Percentiles rank a stretch among this genome's conserved stretches.
phyloP scores from a whole-genome alignment of 140 eudicot genomes.

The Senecio squalidus region DNA sequence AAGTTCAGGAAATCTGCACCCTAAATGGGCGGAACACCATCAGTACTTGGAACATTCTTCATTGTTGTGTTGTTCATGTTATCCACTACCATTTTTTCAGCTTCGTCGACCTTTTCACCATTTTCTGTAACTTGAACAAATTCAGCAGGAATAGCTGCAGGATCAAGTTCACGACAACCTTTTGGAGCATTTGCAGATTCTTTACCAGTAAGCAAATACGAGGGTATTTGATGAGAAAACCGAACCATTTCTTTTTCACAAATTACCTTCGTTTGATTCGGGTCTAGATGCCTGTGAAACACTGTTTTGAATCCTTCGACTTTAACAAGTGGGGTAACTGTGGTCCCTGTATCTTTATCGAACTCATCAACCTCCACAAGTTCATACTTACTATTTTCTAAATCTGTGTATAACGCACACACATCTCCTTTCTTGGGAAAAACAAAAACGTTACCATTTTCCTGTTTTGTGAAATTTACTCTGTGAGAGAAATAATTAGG shows the following conservation, averaged over 20 bases:
- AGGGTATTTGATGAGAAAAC: no score
- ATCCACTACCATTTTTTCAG: background rate
- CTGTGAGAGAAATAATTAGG: constrained; percentile 48
- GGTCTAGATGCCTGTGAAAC: constrained; percentile 35
- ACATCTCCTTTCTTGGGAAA: constrained; percentile 56
- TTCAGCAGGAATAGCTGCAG: no score
- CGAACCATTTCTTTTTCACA: constrained; percentile 40
- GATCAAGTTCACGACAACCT: constrained; percentile 50
- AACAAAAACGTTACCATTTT: constrained; percentile 33
- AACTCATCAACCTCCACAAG: constrained; percentile 50
- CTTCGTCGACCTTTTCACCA: constrained; percentile 15
- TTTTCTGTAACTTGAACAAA: no score
- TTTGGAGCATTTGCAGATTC: constrained; percentile 46
- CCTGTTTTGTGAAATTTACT: constrained; percentile 39
- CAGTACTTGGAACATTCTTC: constrained; percentile 16
- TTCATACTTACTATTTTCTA: constrained; percentile 36
- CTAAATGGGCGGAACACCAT: constrained; percentile 11
- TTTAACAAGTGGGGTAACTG: constrained; percentile 46
- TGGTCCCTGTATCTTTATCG: constrained; percentile 34
- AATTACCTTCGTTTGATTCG: constrained; percentile 22
- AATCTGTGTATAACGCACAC: constrained; percentile 46
- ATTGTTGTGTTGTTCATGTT: constrained; percentile 2
- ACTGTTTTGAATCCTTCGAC: constrained; percentile 56
- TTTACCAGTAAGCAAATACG: constrained; percentile 38
- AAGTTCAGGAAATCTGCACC: constrained; percentile 20